A percentile compares a stretch with the other conserved stretches of the same genome.
These are phyloP conservation scores for Syzygium syzygioides DNA, from an alignment of 441 rosid genomes.

Conservation along the genomic window DNA sequence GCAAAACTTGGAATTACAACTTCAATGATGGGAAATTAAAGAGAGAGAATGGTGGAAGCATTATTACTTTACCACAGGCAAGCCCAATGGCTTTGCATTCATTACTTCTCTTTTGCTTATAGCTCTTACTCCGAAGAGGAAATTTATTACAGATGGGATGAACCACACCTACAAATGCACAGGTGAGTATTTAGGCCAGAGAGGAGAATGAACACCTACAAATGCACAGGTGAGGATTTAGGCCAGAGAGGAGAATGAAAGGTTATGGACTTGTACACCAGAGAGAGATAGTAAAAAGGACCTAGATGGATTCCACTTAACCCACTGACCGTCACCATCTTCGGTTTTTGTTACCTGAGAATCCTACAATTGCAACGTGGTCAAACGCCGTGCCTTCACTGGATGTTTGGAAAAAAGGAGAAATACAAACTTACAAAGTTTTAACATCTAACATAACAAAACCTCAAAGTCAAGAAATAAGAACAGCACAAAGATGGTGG, in stretches of 20 bases:
- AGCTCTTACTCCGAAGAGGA: neutral
- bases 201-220: neutral
- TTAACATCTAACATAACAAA: neutral
- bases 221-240: neutral
- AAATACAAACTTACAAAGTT: neutral
- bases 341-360: neutral
- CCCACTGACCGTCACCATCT: neutral
- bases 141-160: neutral
- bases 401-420: neutral
- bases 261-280: neutral
- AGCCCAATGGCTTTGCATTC: neutral
- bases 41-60: neutral
- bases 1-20: neutral
- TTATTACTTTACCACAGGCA: neutral
- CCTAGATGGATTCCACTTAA: neutral
- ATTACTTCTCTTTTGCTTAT: neutral
- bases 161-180: neutral
- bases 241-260: neutral
- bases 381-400: neutral
- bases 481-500: neutral
- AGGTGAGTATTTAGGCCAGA: neutral
- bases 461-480: neutral
- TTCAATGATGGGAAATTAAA: neutral
- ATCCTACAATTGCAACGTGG: neutral
- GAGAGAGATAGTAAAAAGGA: neutral